Evolutionary conservation across 108 stramenopile species (phyloP).

Genomic region (Cylindrotheca closterium): DNA sequence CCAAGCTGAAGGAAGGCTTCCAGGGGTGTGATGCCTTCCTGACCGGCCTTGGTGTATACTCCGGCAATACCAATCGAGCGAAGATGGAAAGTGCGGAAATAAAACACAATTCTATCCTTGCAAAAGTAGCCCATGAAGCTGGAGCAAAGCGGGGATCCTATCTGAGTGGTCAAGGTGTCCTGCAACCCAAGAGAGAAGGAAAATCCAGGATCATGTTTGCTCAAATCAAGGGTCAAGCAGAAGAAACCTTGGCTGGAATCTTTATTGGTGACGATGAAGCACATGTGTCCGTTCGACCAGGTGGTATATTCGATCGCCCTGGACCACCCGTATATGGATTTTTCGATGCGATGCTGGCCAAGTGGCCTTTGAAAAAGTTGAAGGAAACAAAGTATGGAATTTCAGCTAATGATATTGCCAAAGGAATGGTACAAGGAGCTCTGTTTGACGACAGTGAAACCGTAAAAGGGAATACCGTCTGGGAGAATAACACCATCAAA

Average conservation of each 20-base stretch:
- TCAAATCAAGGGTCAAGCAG: not conserved
- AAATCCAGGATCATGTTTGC: conserved; percentile 1
- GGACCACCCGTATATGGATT: not conserved
- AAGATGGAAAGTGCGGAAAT: not conserved
- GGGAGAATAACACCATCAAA: not conserved
- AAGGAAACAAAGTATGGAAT: not conserved
- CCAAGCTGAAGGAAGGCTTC: conserved; percentile 1
- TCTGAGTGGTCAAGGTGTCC: not conserved
- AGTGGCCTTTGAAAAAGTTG: not conserved
- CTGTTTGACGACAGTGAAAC: not conserved
- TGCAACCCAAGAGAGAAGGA: not conserved
- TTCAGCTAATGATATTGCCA: conserved; percentile 4
- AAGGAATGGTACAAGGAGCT: conserved; percentile 10
- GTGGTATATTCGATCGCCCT: conserved; percentile 3
- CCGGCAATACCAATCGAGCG: not conserved
- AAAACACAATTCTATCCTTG: not conserved
- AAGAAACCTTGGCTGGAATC: not conserved
- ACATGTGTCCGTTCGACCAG: conserved; percentile 5
- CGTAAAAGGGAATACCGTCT: conserved; percentile 3
- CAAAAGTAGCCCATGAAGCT: not conserved
- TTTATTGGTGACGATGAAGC: not conserved
- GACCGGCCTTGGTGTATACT: conserved; percentile 1
- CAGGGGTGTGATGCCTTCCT: not conserved
- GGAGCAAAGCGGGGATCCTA: not conserved
- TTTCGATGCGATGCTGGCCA: not conserved